Evolutionary conservation across 208 protist species (phyloP).

Genomic region (Angomonas ambiguus): DNA sequence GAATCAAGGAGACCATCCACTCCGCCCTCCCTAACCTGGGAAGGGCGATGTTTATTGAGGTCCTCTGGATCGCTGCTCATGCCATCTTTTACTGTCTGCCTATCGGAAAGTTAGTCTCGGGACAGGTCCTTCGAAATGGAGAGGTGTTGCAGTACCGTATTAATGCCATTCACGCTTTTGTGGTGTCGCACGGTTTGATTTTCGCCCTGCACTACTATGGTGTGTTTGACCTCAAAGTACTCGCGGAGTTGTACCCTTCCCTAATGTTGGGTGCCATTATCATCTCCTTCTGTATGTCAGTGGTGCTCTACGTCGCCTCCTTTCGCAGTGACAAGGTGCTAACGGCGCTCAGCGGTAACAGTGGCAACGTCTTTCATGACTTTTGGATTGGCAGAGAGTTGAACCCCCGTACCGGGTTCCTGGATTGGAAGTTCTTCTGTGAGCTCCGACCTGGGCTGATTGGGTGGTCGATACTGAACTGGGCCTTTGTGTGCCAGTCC

Average conservation of each 20-base stretch:
- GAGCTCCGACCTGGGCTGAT: conserved; percentile 95
- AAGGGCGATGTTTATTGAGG: conserved; percentile 45
- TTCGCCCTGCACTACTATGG: conserved; percentile 36
- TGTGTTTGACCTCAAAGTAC: conserved; percentile 31
- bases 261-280: conserved; percentile 73
- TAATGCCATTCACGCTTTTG: conserved; percentile 77
- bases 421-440: conserved; percentile 97
- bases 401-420: conserved; percentile 88
- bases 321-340: conserved; percentile 58
- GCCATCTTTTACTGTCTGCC: conserved; percentile 65
- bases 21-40: conserved; percentile 36
- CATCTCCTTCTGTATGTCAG: conserved; percentile 62
- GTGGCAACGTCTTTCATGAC: conserved; percentile 89
- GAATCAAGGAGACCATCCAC: conserved; percentile 9
- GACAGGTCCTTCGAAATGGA: conserved; percentile 56
- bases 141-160: conserved; percentile 69
- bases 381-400: conserved; percentile 95
- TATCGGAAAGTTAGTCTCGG: conserved; percentile 57
- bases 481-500: conserved; percentile 81
- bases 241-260: conserved; percentile 57
- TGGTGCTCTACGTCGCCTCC: conserved; percentile 58
- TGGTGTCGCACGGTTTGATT: conserved; percentile 47
- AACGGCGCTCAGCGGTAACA: conserved; percentile 77
- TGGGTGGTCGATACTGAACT: conserved; percentile 92
- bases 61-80: conserved; percentile 61